A percentile compares a stretch with the other conserved stretches of the same genome.
Conservation (phyloP, 352 stramenopile genomes). For the Phytophthora fragariaefolia region DNA sequence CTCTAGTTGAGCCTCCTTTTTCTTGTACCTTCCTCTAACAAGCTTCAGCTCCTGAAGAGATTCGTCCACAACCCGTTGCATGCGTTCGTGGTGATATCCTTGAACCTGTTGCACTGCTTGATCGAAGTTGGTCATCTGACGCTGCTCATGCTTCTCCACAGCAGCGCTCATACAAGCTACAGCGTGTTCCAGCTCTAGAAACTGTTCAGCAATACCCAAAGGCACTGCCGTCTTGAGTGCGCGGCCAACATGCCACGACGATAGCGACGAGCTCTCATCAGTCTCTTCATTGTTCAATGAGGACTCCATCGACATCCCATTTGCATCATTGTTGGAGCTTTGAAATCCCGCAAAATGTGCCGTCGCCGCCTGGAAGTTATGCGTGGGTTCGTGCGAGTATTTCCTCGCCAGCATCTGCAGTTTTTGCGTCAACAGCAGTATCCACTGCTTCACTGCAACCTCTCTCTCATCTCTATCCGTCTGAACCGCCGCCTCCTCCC, state of each 20-base stretch:
- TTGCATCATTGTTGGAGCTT: background rate
- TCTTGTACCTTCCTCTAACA: slow-evolving; percentile 55
- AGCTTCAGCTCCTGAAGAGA: slow-evolving; percentile 60
- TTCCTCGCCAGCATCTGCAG: slow-evolving; percentile 44
- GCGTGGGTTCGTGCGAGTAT: slow-evolving; percentile 47
- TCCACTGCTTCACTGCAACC: slow-evolving; percentile 51
- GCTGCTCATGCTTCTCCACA: slow-evolving; percentile 38
- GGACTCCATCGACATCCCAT: background rate
- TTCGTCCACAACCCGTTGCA: slow-evolving; percentile 60
- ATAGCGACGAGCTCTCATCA: slow-evolving; percentile 2
- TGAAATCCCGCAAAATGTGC: slow-evolving; percentile 22
- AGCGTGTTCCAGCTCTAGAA: slow-evolving; percentile 49
- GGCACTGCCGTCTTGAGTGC: slow-evolving; percentile 39
- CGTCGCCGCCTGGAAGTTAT: slow-evolving; percentile 32
- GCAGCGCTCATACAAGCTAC: slow-evolving; percentile 40
- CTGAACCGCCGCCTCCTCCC: slow-evolving; percentile 18
- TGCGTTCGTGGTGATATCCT: slow-evolving; percentile 56
- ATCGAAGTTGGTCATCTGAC: slow-evolving; percentile 55
- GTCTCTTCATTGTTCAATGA: background rate
- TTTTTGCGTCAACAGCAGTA: slow-evolving; percentile 53
- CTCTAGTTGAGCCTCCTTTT: slow-evolving; percentile 48
- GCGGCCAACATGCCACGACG: slow-evolving; percentile 49
- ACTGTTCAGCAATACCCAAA: slow-evolving; percentile 26
- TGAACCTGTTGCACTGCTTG: slow-evolving; percentile 57
- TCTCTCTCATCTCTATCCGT: slow-evolving; percentile 36